phyloP scores from a whole-genome alignment of 1,284 basidiomycete species.

The Apiotrichum laibachii region DNA sequence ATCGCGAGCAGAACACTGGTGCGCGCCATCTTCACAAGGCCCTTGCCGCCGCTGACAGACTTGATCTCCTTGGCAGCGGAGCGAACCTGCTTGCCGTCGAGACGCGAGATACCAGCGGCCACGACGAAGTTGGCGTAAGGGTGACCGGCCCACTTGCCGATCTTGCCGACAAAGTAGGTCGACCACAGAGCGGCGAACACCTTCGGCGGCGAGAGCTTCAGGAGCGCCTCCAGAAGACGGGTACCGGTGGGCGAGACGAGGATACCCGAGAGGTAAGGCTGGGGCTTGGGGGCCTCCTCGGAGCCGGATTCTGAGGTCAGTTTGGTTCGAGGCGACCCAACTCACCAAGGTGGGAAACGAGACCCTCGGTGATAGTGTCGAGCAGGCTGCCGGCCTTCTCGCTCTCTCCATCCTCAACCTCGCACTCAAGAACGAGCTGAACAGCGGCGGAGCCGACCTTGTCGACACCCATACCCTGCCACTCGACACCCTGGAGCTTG shows the following conservation, averaged over 20 bases:
- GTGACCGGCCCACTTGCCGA: slow-evolving; percentile 70
- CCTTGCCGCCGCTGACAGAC: slow-evolving; percentile 55
- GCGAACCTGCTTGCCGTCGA: slow-evolving; percentile 59
- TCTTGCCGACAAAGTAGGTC: slow-evolving; percentile 68
- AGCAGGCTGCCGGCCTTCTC: slow-evolving; percentile 68
- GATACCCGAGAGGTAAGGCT: slow-evolving; percentile 61
- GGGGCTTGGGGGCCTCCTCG: slow-evolving; percentile 25
- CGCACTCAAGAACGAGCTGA: slow-evolving; percentile 76
- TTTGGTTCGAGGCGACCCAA: neutral
- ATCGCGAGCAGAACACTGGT: slow-evolving; percentile 68
- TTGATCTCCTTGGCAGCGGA: slow-evolving; percentile 62
- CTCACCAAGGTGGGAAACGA: slow-evolving; percentile 61
- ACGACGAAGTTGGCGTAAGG: slow-evolving; percentile 90
- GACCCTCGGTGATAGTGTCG: slow-evolving; percentile 75
- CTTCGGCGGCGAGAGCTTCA: slow-evolving; percentile 61
- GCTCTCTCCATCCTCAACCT: slow-evolving; percentile 63
- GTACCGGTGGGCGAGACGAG: slow-evolving; percentile 81
- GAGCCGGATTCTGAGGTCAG: slow-evolving; percentile 47
- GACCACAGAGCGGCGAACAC: slow-evolving; percentile 70
- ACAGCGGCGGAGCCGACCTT: slow-evolving; percentile 77
- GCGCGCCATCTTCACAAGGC: slow-evolving; percentile 58
- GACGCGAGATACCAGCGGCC: slow-evolving; percentile 67
- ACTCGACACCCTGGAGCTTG: slow-evolving; percentile 66
- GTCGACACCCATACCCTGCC: slow-evolving; percentile 74
- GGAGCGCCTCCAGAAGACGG: slow-evolving; percentile 76